A percentile compares a stretch with the other conserved stretches of the same genome.
phyloP scores from a whole-genome alignment of 2,329 filamentous ascomycete species.

The Botrytis hyacinthi region DNA sequence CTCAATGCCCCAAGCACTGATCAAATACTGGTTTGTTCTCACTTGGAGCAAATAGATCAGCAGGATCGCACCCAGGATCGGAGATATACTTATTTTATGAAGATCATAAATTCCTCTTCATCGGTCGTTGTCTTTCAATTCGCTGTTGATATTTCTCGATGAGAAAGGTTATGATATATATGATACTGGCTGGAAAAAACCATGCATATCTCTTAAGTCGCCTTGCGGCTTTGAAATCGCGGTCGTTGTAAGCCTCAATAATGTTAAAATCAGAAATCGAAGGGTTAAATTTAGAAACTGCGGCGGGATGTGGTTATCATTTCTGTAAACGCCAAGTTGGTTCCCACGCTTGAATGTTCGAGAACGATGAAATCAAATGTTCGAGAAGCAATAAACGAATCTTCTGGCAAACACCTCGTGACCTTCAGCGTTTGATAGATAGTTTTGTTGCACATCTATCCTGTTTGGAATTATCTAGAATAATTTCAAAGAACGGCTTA shows the following conservation, averaged over 20 bases:
- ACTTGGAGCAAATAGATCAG: not conserved
- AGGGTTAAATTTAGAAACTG: not conserved
- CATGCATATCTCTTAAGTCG: not conserved
- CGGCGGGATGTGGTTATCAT: not conserved
- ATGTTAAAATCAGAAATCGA: not conserved
- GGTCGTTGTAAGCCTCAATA: not conserved
- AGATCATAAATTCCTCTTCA: not conserved
- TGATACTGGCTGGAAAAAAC: not conserved
- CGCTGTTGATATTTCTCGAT: not conserved
- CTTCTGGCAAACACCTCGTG: not conserved
- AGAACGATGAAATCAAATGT: not conserved
- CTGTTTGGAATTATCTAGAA: constrained; percentile 10
- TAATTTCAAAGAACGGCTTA: not conserved
- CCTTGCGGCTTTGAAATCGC: not conserved
- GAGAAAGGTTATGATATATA: not conserved
- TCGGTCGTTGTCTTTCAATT: not conserved
- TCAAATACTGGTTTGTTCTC: not conserved
- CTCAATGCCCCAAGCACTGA: not conserved
- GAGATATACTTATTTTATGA: not conserved
- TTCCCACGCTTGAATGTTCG: not conserved
- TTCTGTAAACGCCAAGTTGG: not conserved
- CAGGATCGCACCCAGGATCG: not conserved
- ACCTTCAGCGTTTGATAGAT: not conserved
- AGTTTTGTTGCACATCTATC: constrained; percentile 10
- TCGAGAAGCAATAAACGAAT: not conserved